Percentiles rank a stretch among this genome's conserved stretches.
Conservation (phyloP, 768 basidiomycete species). For the Tubosaeta sp. region DNA sequence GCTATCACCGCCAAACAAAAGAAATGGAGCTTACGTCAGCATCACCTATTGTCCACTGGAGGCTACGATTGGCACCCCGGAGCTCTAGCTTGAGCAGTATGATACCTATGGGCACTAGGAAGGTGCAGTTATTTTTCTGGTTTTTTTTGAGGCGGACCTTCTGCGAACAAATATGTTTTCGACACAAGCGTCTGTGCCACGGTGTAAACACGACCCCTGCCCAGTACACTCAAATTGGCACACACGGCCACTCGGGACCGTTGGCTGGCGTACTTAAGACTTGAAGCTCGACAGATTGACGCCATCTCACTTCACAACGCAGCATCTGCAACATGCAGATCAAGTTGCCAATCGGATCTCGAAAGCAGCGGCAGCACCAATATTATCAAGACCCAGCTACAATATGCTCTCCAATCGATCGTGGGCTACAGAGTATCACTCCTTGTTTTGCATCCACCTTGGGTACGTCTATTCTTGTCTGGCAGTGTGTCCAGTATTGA, state of each 20-base stretch:
- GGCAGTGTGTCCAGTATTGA: background rate
- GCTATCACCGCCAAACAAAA: too few relatives aligned
- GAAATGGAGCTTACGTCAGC: background rate
- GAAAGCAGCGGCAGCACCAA: conserved; percentile 19
- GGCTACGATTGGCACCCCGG: too few relatives aligned
- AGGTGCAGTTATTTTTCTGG: background rate
- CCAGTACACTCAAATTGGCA: background rate
- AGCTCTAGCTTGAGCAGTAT: background rate
- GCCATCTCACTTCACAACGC: background rate
- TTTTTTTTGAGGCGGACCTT: background rate
- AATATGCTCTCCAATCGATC: conserved; percentile 22
- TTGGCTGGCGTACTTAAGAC: background rate
- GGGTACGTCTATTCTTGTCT: conserved; percentile 11
- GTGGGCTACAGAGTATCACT: conserved; percentile 24
- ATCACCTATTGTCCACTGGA: too few relatives aligned
- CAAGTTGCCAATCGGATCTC: conserved; percentile 16
- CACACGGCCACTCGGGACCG: conserved; percentile 15
- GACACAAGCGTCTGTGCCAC: background rate
- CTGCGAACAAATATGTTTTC: background rate
- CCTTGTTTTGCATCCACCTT: conserved; percentile 28
- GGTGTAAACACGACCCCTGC: background rate
- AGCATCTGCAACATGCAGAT: conserved; percentile 20
- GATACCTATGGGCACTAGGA: background rate
- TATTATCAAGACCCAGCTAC: conserved; percentile 29
- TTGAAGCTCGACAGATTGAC: background rate